Conservation (phyloP, 2,329 filamentous ascomycete genomes). For the Didymella segeticola region DNA sequence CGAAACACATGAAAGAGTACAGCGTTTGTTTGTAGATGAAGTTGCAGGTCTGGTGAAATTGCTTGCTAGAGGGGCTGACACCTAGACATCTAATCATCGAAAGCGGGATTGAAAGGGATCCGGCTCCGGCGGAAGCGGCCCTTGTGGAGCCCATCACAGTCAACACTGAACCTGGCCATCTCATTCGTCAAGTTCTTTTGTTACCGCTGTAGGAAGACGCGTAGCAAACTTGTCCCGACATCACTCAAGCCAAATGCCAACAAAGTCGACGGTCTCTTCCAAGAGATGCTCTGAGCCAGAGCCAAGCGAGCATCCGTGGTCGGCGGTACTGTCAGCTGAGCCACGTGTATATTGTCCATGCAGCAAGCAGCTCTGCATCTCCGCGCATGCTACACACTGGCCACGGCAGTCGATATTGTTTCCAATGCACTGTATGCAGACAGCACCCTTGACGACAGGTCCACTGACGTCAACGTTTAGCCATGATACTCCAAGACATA, state of each 20-base stretch:
- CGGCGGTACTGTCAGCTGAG: background rate
- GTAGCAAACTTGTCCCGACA: background rate
- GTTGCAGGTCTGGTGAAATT: constrained; percentile 2
- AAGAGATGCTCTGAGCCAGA: background rate
- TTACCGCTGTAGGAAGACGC: background rate
- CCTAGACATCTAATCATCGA: background rate
- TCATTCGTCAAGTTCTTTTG: background rate
- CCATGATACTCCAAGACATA: background rate
- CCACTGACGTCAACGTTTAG: background rate
- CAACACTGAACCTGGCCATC: background rate
- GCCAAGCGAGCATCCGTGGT: background rate
- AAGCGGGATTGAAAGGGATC: background rate
- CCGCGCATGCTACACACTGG: background rate
- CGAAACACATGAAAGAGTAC: background rate
- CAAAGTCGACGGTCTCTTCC: background rate
- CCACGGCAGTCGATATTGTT: background rate
- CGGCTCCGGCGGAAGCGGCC: background rate
- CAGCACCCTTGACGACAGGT: background rate
- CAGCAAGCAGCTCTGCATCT: background rate
- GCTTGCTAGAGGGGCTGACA: background rate
- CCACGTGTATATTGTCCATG: background rate
- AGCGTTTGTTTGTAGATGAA: background rate
- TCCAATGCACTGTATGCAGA: background rate
- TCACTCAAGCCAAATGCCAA: background rate
- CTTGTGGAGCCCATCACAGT: background rate